Conservation (phyloP, 371 early-diverging fungal genomes). For the Funneliformis caledonium region DNA sequence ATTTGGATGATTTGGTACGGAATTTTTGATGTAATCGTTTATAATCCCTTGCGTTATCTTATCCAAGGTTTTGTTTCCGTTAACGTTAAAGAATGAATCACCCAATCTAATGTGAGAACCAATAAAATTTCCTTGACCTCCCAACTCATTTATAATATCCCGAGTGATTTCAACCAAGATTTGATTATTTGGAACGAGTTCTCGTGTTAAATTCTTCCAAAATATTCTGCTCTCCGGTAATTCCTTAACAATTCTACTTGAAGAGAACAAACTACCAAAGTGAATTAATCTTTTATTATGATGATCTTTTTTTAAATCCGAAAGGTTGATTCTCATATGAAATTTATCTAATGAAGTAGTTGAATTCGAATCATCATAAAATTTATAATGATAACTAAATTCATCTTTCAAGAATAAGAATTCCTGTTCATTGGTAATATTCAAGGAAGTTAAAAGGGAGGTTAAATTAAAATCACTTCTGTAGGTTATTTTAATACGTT, state of each 20-base stretch:
- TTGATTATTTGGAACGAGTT: constrained; percentile 11
- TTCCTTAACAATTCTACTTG: constrained; percentile 20
- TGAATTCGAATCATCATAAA: background rate
- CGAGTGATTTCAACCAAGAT: background rate
- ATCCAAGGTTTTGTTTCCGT: background rate
- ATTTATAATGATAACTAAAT: background rate
- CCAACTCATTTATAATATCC: constrained; percentile 43
- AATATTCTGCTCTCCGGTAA: background rate
- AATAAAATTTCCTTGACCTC: constrained; percentile 52
- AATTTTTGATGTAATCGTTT: background rate
- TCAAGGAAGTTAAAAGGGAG: background rate
- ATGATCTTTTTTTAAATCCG: constrained; percentile 40
- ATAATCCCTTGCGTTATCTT: background rate
- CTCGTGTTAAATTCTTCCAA: background rate
- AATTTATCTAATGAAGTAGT: background rate
- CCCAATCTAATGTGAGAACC: constrained; percentile 52
- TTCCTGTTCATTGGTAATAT: background rate
- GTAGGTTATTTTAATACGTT: background rate
- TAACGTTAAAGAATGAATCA: background rate
- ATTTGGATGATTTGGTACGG: background rate
- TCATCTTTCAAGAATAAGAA: background rate
- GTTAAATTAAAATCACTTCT: background rate
- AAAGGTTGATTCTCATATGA: background rate
- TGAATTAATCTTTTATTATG: constrained; percentile 49
- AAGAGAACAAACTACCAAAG: constrained; percentile 50